Evolutionary conservation across 208 protist genomes (phyloP), one percentile per base, ranked within the genome.

Genomic region (Leishmania gerbilli): DNA sequence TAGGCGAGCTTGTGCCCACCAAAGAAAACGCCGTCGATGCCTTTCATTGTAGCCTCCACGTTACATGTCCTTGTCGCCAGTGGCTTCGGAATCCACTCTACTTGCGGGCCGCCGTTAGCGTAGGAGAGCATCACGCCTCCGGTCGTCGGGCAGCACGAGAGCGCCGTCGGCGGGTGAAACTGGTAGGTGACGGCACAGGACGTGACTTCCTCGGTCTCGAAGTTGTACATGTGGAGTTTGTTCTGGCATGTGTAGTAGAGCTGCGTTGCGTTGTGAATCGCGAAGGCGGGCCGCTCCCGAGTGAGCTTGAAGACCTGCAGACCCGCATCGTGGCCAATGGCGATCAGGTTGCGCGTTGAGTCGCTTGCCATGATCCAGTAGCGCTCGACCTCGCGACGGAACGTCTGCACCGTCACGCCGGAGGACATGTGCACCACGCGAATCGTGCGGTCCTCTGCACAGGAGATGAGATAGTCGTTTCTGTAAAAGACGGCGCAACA

Each of bases 301-400:
- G 98, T 96, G 13, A 99, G 90, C 90, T 99, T 99, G 93, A 99
- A 99, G 1, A 99, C 97, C 27, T 99, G 93, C 83, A 99, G 81
- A 21, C 99, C 99, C 4, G 86, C 89, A 85, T 99, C 99, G 83
- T 99, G 98, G 67, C 99, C 99, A 31, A 99, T 99, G 24, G 99
- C 99, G 81, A 99, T 95, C 6, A 99, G 88, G 79, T 99, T 99
- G 45, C 89, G 82, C 47, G 87, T 87, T 45, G 96, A 96, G 82
- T 99, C 98, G 11, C 90, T 94, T 9, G 98, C 96, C 11, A 99
- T 83, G 56, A 99, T 97, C 99, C 99, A 99, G 93, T 99, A 99
- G 65, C 99, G 95, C 80, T 99, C 98, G 49, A 91, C 81, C 62
- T 99, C 98, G 47, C 98, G 92, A 37, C 97, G 93, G 86, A 99